Evolutionary conservation across 2,329 filamentous ascomycete genomes (phyloP).

Genomic region (Alternaria sp.): DNA sequence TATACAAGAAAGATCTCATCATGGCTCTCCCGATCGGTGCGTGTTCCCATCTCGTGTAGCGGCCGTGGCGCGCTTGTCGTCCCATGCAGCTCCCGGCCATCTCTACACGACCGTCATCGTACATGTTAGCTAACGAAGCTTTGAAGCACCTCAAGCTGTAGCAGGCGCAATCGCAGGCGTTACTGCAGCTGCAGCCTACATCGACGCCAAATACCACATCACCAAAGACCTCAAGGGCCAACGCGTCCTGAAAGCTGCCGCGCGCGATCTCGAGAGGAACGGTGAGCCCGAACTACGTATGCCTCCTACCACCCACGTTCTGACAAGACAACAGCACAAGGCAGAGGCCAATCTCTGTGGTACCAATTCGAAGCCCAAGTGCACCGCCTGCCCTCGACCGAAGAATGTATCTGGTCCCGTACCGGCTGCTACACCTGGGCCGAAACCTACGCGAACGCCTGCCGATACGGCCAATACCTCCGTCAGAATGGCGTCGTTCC

Average conservation of each 20-base stretch:
- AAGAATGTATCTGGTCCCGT: slow-evolving; percentile 72
- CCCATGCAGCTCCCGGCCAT: background rate
- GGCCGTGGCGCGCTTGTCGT: slow-evolving; percentile 4
- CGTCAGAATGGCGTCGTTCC: slow-evolving; percentile 60
- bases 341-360: slow-evolving; percentile 66
- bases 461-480: slow-evolving; percentile 47
- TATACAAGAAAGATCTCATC: background rate
- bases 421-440: slow-evolving; percentile 55
- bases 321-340: slow-evolving; percentile 22
- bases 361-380: slow-evolving; percentile 68
- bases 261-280: slow-evolving; percentile 57
- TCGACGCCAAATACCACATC: slow-evolving; percentile 74
- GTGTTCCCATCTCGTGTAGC: slow-evolving; percentile 2
- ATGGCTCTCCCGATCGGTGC: slow-evolving; percentile 14
- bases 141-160: slow-evolving; percentile 30
- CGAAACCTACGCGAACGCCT: slow-evolving; percentile 50
- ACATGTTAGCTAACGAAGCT: slow-evolving; percentile 10
- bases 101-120: background rate
- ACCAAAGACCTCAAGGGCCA: slow-evolving; percentile 64
- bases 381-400: slow-evolving; percentile 55
- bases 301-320: background rate
- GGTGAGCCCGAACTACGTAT: slow-evolving; percentile 47
- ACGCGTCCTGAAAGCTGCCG: slow-evolving; percentile 50
- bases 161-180: slow-evolving; percentile 44
- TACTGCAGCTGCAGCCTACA: slow-evolving; percentile 60